Conservation (phyloP, 345 rosid species). For the Bretschneidera sinensis region DNA sequence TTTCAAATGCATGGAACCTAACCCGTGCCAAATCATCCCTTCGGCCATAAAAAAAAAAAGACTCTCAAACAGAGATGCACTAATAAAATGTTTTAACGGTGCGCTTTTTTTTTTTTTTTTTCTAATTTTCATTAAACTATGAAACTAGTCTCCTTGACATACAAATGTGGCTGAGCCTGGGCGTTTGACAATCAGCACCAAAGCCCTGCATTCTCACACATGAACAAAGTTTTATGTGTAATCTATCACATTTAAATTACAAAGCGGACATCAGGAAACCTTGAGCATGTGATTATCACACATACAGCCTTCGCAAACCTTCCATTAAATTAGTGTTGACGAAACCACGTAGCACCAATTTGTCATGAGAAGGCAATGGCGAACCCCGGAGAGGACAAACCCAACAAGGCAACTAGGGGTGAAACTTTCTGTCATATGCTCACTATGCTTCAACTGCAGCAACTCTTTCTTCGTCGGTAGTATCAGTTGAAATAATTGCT, state of each 20-base stretch:
- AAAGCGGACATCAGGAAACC: conserved; percentile 2
- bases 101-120: too few relatives aligned
- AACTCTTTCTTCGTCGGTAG: conserved; percentile 68
- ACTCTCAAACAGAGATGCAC: too few relatives aligned
- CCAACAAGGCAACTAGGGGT: neutral
- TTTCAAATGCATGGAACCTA: too few relatives aligned
- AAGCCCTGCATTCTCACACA: neutral
- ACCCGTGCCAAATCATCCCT: too few relatives aligned
- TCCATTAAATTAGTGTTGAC: neutral
- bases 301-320: neutral
- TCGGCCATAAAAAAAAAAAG: too few relatives aligned
- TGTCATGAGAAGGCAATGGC: too few relatives aligned
- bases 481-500: conserved; percentile 38
- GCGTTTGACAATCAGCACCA: neutral
- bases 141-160: neutral
- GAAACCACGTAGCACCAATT: too few relatives aligned
- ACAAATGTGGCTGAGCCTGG: neutral
- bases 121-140: neutral
- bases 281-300: neutral
- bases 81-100: too few relatives aligned
- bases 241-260: neutral
- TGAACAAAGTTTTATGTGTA: conserved; percentile 4
- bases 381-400: neutral
- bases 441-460: conserved; percentile 54
- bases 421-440: neutral